Percentiles rank a stretch among this genome's conserved stretches.
Conservation (phyloP, 768 basidiomycete species). For the Kwoniella botswanensis region DNA sequence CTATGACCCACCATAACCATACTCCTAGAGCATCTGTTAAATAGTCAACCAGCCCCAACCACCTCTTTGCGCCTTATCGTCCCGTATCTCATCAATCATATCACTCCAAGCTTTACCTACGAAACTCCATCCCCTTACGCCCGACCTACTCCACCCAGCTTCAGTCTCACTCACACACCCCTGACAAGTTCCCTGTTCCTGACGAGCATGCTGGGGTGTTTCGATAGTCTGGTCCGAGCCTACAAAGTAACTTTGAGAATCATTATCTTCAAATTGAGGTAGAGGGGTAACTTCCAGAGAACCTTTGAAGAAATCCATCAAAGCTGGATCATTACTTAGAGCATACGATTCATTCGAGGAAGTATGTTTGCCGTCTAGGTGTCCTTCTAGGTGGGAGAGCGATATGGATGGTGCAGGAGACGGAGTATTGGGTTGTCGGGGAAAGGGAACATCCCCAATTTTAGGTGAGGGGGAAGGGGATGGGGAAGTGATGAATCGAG, state of each 20-base stretch:
- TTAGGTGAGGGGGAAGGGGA: neutral
- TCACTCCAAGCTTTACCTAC: constrained; percentile 3
- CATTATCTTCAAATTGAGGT: neutral
- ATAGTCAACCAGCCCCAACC: constrained; percentile 8
- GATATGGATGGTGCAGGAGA: neutral
- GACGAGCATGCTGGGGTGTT: neutral
- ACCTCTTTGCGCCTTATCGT: neutral
- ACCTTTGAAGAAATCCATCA: constrained; percentile 15
- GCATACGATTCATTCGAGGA: neutral
- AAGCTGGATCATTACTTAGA: constrained; percentile 8
- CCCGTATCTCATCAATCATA: neutral
- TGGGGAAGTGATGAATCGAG: constrained; percentile 7
- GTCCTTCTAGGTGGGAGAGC: neutral
- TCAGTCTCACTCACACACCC: constrained; percentile 12
- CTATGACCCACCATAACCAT: neutral
- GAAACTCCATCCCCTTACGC: neutral
- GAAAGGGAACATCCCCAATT: constrained; percentile 6
- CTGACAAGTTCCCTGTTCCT: neutral
- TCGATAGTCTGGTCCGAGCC: neutral
- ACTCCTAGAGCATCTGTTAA: neutral
- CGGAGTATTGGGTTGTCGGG: neutral
- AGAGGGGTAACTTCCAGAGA: constrained; percentile 15
- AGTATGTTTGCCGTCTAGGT: neutral
- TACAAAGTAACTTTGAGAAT: constrained; percentile 3
- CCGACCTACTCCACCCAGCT: constrained; percentile 10